These are phyloP conservation scores for Metschnikowia santaceciliae DNA, from an alignment of 805 yeast genomes.

Conservation along the genomic window DNA sequence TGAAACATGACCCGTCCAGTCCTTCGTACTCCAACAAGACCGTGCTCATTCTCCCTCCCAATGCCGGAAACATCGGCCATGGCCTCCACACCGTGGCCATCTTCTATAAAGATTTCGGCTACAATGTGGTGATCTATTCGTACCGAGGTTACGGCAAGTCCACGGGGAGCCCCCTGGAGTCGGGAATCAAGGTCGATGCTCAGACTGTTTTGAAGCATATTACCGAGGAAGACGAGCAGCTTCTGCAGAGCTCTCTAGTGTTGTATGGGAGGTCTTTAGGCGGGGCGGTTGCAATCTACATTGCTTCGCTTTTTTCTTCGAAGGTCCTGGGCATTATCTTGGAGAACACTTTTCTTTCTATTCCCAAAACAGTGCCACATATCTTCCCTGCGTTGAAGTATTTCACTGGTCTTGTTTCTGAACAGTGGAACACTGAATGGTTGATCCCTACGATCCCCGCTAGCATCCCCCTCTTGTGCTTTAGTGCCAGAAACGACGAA, in stretches of 20 bases:
- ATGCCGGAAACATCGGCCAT: slow-evolving; percentile 95
- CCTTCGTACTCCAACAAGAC: slow-evolving; percentile 55
- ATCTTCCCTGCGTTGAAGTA: slow-evolving; percentile 64
- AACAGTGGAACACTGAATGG: slow-evolving; percentile 77
- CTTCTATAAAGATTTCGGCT: slow-evolving; percentile 57
- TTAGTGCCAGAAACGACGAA: slow-evolving; percentile 78
- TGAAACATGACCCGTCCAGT: slow-evolving; percentile 45
- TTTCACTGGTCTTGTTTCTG: slow-evolving; percentile 61
- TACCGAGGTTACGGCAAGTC: slow-evolving; percentile 90
- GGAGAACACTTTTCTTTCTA: slow-evolving; percentile 82
- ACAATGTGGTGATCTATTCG: slow-evolving; percentile 80
- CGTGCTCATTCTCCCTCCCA: slow-evolving; percentile 76
- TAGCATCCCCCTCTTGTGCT: slow-evolving; percentile 60
- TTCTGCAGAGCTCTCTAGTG: slow-evolving; percentile 50
- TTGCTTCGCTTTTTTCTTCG: slow-evolving; percentile 56
- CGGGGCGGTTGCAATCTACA: slow-evolving; percentile 88
- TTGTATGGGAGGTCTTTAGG: slow-evolving; percentile 90
- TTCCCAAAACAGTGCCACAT: slow-evolving; percentile 68
- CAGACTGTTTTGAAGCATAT: slow-evolving; percentile 63
- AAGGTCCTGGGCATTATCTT: slow-evolving; percentile 62
- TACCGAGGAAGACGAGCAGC: slow-evolving; percentile 45
- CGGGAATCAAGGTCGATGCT: slow-evolving; percentile 80
- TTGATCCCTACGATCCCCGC: slow-evolving; percentile 52
- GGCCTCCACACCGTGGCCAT: slow-evolving; percentile 74
- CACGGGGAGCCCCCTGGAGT: slow-evolving; percentile 71